Evolutionary conservation across 2,329 filamentous ascomycete species (phyloP).

Genomic region (Clarireedia homoeocarpa): DNA sequence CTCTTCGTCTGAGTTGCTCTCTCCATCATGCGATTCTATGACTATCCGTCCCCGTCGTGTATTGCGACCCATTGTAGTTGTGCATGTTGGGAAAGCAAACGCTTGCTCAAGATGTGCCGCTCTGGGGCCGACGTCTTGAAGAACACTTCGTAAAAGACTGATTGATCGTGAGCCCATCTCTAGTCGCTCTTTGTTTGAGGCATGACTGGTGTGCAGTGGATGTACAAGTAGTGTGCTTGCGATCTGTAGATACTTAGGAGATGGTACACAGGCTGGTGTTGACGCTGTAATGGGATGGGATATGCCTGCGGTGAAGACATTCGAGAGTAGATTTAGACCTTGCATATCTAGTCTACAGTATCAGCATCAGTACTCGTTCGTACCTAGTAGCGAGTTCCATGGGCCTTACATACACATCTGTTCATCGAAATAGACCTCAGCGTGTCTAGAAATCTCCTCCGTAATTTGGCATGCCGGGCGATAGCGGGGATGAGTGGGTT

Average conservation of each 20-base stretch:
- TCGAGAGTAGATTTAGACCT: conserved; percentile 57
- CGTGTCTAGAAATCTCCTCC: conserved; percentile 2
- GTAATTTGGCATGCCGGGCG: background rate
- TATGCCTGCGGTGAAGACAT: conserved; percentile 49
- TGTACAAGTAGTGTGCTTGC: conserved; percentile 78
- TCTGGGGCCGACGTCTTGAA: conserved; percentile 58
- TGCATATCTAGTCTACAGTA: conserved; percentile 36
- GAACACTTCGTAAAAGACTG: conserved; percentile 60
- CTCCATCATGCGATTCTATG: conserved; percentile 30
- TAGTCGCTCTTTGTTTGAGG: conserved; percentile 48
- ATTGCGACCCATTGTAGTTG: conserved; percentile 19
- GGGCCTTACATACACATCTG: conserved; percentile 3
- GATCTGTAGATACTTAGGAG: conserved; percentile 65
- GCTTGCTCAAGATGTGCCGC: conserved; percentile 62
- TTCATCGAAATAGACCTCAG: conserved; percentile 7
- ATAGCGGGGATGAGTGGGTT: background rate
- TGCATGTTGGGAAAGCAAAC: conserved; percentile 52
- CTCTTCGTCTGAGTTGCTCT: conserved; percentile 35
- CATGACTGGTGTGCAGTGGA: conserved; percentile 68
- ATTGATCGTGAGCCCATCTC: conserved; percentile 60
- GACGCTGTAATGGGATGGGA: conserved; percentile 29
- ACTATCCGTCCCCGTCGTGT: conserved; percentile 22
- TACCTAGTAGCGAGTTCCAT: background rate
- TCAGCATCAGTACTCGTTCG: background rate
- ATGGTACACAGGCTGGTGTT: conserved; percentile 53